Evolutionary conservation across 495 filamentous ascomycete genomes (phyloP), one percentile per base, ranked within the genome.

Genomic region (Pyrenopolyporus hunteri): DNA sequence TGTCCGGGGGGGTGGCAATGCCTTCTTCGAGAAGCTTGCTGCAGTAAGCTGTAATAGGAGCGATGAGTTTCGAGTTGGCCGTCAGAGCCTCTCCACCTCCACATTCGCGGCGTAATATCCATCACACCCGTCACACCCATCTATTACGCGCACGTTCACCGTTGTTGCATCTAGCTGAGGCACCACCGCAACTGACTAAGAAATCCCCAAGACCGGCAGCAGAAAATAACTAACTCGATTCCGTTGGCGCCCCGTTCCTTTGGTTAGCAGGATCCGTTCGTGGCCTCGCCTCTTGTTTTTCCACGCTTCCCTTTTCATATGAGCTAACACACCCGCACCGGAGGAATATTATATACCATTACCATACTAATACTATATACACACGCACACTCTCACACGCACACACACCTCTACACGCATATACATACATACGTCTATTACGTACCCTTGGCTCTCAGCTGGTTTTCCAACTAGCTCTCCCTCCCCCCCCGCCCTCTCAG

Each of bases 61-160:
- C 13, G 14, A 60, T 65, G 50, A 50, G 13, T 59, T 39, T 59
- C 29, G 62, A 57, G 33, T 39, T 53, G 26, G n/a, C 17, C 8
- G n/a, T n/a, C n/a, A n/a, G n/a, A n/a, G n/a, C 29, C 14, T 39
- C 17, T 35, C 40, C 23, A 23, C 42, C 29, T 22, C 31, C 37
- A 29, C 33, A 16, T 40, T 13, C 29, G 37, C 49, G 61, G 44
- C 39, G 55, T 57, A 40, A 46, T 52, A 64, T 19, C 26, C 13
- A 53, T 47, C 32, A n/a, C n/a, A n/a, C 33, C 53, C 46, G 46
- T 20, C 46, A 31, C 54, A 55, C 61, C 43, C 61, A 59, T 11
- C 19, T 42, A n/a, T n/a, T n/a, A n/a, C n/a, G 11, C 17, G 2
- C 23, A 17, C 55, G 28, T 44, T 35, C 13, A 50, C 45, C 48